Conservation (phyloP, 1,139 yeast species). For the Lizanozyma gosingica region DNA sequence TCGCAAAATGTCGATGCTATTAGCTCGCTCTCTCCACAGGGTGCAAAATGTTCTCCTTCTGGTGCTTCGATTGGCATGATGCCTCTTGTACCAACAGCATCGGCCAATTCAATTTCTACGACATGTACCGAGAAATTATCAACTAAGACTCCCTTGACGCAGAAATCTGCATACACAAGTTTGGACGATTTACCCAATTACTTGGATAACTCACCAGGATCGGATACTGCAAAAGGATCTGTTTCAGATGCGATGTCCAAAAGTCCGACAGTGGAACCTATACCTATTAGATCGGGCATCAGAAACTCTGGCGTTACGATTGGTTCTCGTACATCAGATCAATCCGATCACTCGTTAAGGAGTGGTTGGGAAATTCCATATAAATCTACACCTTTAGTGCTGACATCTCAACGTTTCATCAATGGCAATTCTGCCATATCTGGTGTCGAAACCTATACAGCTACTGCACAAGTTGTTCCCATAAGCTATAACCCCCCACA, state of each 20-base stretch:
- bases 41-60: too few relatives aligned
- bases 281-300: background rate
- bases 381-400: background rate
- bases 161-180: background rate
- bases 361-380: background rate
- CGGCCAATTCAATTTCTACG: background rate
- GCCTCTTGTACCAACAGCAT: background rate
- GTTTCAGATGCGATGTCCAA: background rate
- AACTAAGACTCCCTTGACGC: background rate
- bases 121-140: background rate
- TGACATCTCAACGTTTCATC: conserved; percentile 2
- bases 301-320: background rate
- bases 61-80: too few relatives aligned
- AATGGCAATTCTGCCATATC: background rate
- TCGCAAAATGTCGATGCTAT: too few relatives aligned
- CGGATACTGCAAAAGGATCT: background rate
- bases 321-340: background rate
- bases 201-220: background rate
- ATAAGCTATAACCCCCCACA: background rate
- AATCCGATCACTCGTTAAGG: background rate
- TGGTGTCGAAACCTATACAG: background rate
- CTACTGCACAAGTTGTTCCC: background rate
- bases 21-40: too few relatives aligned
- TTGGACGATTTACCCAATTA: background rate
- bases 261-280: background rate